Evolutionary conservation across 2,329 filamentous ascomycete genomes (phyloP), one percentile per base, ranked within the genome.

Genomic region (Lachnellula suecica): DNA sequence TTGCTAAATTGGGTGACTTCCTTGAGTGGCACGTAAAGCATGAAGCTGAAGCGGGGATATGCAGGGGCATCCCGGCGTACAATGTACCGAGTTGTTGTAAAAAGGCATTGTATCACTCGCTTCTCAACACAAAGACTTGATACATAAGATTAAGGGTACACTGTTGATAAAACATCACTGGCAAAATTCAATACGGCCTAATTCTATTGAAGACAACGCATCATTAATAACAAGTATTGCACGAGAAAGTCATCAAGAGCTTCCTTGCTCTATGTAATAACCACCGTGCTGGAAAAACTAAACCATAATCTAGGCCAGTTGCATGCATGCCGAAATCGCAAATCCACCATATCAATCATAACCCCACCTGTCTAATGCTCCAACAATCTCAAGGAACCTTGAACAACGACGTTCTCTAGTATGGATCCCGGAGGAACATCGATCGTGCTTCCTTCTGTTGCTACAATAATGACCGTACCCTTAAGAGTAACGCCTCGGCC

Each of bases 381-480:
- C 60, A 87, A 74, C 63, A 87, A 73, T 68, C 83, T 82, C 82
- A 99, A 83, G 74, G 91, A 96, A 68, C 94, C 94, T 82, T 99
- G 94, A 52, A 99, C 94, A 47, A 99, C 94, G 13, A 97, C 94
- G 76, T 99, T 99, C 82, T 99, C 94, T 54, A 99, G 82, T 66
- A 99, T 90, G 19, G 92, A 97, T 71, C 94, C 94, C 19, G 94
- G 93, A 48, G 94, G 94, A 65, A 99, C 88, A 71, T 99, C 94
- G 67, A 99, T 99, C 59, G 94, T 99, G 79, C 89, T 92, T 63
- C 93, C 93, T 77, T 99, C 94, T 43, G 91, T 97, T 24, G 94
- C 94, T 48, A 99, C 94, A 63, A 99, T 99, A 70, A 99, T 99
- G 72, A 99, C 94, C 25, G 94, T 99, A 58, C 91, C 94, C 84